These are phyloP conservation scores for Lepidium aucheri DNA, from an alignment of 345 rosid genomes.

Conservation along the genomic window DNA sequence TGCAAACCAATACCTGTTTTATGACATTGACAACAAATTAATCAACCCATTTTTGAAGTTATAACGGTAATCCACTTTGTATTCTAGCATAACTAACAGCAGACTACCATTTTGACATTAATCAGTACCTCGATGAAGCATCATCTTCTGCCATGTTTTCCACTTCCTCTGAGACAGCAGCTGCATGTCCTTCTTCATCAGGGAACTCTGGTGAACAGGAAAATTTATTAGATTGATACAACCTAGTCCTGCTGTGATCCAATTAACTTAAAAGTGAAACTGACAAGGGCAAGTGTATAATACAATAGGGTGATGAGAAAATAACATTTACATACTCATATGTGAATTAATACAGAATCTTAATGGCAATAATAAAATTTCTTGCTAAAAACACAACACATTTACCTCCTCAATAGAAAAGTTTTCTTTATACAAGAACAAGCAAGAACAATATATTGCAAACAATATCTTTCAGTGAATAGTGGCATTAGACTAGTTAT, in stretches of 20 bases:
- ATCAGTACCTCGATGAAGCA: conserved; percentile 67
- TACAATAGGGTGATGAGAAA: conserved; percentile 1
- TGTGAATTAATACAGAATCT: neutral
- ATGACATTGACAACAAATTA: conserved; percentile 1
- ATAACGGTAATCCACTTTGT: neutral
- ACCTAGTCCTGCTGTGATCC: neutral
- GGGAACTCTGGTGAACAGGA: conserved; percentile 39
- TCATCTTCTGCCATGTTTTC: conserved; percentile 80
- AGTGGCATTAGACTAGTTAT: neutral
- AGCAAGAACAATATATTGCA: neutral
- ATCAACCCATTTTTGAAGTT: neutral
- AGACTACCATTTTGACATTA: neutral
- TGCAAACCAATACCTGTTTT: neutral
- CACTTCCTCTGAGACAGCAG: conserved; percentile 45
- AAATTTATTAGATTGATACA: conserved; percentile 8
- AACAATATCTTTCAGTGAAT: neutral
- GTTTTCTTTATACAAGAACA: neutral
- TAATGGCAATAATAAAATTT: neutral
- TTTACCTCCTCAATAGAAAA: neutral
- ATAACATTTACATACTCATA: conserved; percentile 1
- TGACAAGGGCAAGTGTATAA: neutral
- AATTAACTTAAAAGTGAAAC: neutral
- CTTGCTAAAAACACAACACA: neutral
- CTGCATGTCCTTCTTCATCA: conserved; percentile 50
- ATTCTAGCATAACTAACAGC: neutral